Conservation (phyloP, 1,284 basidiomycete genomes). For the Ceratobasidium theobromae region DNA sequence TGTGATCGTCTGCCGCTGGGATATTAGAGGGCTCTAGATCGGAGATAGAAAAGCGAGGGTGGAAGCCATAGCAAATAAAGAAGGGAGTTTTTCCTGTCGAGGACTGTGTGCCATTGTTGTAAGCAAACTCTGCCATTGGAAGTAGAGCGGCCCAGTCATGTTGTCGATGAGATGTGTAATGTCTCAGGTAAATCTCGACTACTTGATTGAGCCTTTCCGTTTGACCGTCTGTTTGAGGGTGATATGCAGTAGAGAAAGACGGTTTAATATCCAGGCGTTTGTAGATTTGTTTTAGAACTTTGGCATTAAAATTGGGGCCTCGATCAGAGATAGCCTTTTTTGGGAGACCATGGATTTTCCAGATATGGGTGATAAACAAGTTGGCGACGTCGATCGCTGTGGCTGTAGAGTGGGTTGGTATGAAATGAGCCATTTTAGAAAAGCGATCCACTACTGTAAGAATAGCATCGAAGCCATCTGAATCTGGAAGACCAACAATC, state of each 20-base stretch:
- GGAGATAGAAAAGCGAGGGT: constrained; percentile 35
- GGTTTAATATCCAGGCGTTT: constrained; percentile 31
- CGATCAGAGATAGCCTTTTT: constrained; percentile 35
- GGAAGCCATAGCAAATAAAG: constrained; percentile 38
- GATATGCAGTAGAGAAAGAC: constrained; percentile 38
- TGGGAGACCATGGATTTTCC: constrained; percentile 36
- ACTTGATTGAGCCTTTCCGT: constrained; percentile 42
- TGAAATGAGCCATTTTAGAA: constrained; percentile 37
- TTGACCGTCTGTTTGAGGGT: constrained; percentile 40
- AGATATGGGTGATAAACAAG: constrained; percentile 34
- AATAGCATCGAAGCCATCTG: constrained; percentile 35
- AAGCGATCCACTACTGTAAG: constrained; percentile 38
- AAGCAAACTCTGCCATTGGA: constrained; percentile 37
- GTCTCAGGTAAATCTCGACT: constrained; percentile 38
- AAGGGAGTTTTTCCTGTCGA: constrained; percentile 39
- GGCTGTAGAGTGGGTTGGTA: constrained; percentile 35
- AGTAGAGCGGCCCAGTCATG: constrained; percentile 35
- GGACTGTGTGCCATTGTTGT: constrained; percentile 30
- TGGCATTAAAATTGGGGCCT: constrained; percentile 34
- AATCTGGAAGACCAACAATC: constrained; percentile 36
- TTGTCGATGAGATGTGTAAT: constrained; percentile 35
- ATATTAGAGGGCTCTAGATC: background rate
- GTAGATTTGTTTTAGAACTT: constrained; percentile 29
- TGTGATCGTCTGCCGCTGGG: background rate
- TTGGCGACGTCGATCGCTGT: constrained; percentile 28